Base-by-base conservation (phyloP, 2,329 filamentous ascomycete genomes). In the Alternaria triticimaculans region DNA sequence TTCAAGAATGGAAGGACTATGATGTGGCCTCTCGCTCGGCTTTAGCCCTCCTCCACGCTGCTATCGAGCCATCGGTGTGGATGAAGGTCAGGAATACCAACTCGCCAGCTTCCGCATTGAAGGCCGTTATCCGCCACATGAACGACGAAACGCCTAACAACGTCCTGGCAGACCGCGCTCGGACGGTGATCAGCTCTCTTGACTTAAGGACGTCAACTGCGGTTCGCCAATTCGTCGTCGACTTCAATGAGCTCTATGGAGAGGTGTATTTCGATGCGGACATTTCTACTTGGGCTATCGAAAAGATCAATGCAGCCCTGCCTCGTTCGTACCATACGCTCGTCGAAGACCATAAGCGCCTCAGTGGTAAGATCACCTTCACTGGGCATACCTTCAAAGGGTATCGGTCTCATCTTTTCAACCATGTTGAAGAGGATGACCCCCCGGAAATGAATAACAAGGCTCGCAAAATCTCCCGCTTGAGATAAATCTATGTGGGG, bases 381-480 rank as follows among this genome's bases (percentile, higher is more conserved):
- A 26, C 2, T 9, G 3, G 25, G 25, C 25, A 9, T 9, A 26
- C 25, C 25, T 26, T 26, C 25, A 3, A 26, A 26, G 25, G 25
- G 25, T 26, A 51, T 12, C 12, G 18, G 20, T 9, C 6, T 30
- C 15, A 2, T 12, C 10, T 50, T 26, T 6, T 50, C n/a, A 6
- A 3, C 11, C n/a, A 50, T 18, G 12, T 7, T 15, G 18, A 20
- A 20, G 9, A 2, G 3, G 2, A 6, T 2, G 30, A 33, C 10
- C 3, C 4, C 6, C 6, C 2, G 10, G 3, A 9, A 5, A 20
- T 4, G n/a, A 12, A 8, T 3, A 8, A 3, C 14, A 33, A 15
- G 30, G 30, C 15, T 33, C 30, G 30, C 30, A 33, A 6, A 15
- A 15, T 6, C 6, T 2, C 3, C 28, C 2, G 30, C 30, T 4